Percentiles rank a stretch among this genome's conserved stretches.
Evolutionary conservation across 352 stramenopile species (phyloP).

Genomic region (Phytophthora idaei): DNA sequence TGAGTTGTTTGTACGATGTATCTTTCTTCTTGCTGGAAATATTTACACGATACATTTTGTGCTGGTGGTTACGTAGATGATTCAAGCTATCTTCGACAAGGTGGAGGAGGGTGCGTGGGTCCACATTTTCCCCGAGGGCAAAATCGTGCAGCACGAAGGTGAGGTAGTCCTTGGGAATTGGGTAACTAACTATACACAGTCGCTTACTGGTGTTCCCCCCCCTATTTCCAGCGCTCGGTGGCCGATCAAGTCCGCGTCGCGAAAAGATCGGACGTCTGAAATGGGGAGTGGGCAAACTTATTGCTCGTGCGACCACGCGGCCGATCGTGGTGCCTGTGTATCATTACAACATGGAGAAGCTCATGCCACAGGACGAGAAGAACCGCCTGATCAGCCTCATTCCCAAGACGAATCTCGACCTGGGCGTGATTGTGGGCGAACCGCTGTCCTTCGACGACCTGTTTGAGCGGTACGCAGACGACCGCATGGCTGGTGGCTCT

Average conservation of each 20-base stretch:
- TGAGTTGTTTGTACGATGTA: constrained; percentile 18
- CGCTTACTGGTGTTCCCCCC: background rate
- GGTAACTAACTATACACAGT: background rate
- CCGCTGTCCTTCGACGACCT: constrained; percentile 86
- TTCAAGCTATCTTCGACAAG: constrained; percentile 81
- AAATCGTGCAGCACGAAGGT: constrained; percentile 78
- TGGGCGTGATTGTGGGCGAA: constrained; percentile 70
- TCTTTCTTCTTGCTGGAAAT: background rate
- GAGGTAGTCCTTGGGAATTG: constrained; percentile 1
- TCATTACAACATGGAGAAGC: constrained; percentile 86
- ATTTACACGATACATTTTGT: background rate
- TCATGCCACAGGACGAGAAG: constrained; percentile 84
- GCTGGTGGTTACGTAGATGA: constrained; percentile 45
- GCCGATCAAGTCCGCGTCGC: constrained; percentile 59
- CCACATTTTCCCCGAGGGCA: constrained; percentile 89
- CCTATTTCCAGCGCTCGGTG: constrained; percentile 61
- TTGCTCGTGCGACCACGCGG: constrained; percentile 67
- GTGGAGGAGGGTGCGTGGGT: constrained; percentile 82
- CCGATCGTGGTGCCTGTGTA: constrained; percentile 88
- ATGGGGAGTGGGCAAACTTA: constrained; percentile 88
- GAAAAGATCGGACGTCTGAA: constrained; percentile 85
- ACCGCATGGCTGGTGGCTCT: constrained; percentile 49
- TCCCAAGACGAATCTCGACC: constrained; percentile 51
- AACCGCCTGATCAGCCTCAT: constrained; percentile 77
- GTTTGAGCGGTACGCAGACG: constrained; percentile 61